phyloP scores from a whole-genome alignment of 495 filamentous ascomycete species.

The Staphylotrichum longicolle region DNA sequence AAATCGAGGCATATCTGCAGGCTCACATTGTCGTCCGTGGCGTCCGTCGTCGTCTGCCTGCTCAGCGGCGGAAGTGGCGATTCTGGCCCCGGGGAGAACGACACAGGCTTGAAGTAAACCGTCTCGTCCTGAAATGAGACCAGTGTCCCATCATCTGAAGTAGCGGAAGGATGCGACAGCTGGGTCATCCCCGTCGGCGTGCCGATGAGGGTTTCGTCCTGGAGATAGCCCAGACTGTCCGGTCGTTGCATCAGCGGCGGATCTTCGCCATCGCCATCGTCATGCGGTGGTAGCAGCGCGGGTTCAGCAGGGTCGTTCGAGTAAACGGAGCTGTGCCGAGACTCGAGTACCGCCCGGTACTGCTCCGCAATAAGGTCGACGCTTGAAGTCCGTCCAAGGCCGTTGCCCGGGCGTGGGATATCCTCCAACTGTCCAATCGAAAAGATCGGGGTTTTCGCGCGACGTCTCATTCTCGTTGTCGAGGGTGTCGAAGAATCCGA shows the following conservation, averaged over 20 bases:
- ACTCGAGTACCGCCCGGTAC: conserved; percentile 43
- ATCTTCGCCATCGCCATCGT: not conserved
- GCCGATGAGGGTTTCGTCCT: conserved; percentile 14
- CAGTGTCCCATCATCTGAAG: conserved; percentile 46
- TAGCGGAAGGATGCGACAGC: conserved; percentile 25
- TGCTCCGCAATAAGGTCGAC: conserved; percentile 48
- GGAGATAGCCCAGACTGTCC: conserved; percentile 19
- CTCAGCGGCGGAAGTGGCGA: conserved; percentile 11
- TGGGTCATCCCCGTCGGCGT: not conserved
- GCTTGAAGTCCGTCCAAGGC: conserved; percentile 33
- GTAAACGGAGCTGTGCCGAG: conserved; percentile 26
- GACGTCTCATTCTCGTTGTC: conserved; percentile 31
- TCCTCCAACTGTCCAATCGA: conserved; percentile 43
- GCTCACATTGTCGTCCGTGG: conserved; percentile 27
- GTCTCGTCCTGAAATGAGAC: conserved; percentile 46
- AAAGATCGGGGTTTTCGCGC: conserved; percentile 47
- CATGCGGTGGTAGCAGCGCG: conserved; percentile 21
- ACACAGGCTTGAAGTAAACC: conserved; percentile 41
- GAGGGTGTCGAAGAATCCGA: conserved; percentile 16
- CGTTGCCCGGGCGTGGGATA: conserved; percentile 27
- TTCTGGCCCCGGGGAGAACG: conserved; percentile 33
- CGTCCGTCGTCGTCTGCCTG: not conserved
- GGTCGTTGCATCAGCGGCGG: conserved; percentile 3
- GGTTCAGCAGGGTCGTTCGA: conserved; percentile 29
- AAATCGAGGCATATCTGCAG: conserved; percentile 45